Conservation (phyloP, 495 filamentous ascomycete species). For the Neurospora africana region DNA sequence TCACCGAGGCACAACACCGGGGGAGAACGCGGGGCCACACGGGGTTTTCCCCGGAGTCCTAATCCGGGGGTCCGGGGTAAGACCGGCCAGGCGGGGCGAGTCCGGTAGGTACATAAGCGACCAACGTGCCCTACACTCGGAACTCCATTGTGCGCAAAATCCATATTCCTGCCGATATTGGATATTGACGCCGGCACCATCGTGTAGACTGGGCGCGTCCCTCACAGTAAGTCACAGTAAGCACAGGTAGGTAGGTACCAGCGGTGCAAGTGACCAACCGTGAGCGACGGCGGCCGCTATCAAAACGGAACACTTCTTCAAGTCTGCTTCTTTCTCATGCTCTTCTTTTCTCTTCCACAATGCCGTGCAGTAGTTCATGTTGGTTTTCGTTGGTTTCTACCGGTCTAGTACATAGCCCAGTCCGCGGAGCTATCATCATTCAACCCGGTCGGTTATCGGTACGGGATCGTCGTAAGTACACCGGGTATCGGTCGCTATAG, state of each 20-base stretch:
- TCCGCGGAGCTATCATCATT: neutral
- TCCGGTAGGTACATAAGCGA: neutral
- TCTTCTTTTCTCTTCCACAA: neutral
- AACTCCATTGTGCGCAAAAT: neutral
- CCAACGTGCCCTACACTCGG: neutral
- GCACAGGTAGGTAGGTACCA: neutral
- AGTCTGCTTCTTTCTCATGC: neutral
- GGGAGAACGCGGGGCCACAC: neutral
- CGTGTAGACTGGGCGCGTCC: neutral
- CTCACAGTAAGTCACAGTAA: neutral
- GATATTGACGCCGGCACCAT: neutral
- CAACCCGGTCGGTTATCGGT: no score
- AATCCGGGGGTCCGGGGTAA: neutral
- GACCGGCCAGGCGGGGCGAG: neutral
- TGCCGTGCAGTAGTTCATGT: neutral
- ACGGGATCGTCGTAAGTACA: no score
- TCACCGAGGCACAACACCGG: neutral
- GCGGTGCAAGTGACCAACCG: neutral
- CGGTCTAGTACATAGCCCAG: neutral
- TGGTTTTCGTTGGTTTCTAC: neutral
- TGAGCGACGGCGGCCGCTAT: neutral
- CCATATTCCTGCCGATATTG: neutral
- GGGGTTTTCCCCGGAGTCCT: neutral
- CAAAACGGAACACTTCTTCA: neutral
- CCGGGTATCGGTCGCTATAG: no score